A percentile compares a stretch with the other conserved stretches of the same genome.
Evolutionary conservation across 345 rosid species (phyloP).

Genomic region (Hirschfeldia incana): DNA sequence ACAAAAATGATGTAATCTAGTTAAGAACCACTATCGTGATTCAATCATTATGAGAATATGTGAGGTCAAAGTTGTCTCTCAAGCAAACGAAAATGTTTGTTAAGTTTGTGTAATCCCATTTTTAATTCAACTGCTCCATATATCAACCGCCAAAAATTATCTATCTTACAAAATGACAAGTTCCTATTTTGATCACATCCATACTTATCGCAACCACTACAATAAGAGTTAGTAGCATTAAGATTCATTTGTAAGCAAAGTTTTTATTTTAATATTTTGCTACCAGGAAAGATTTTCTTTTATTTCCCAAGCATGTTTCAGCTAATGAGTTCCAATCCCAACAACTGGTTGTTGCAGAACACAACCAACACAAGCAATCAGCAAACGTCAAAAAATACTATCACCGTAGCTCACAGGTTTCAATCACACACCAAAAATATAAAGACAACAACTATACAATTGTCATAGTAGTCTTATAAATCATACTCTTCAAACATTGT

Average conservation of each 20-base stretch:
- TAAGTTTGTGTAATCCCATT: background rate
- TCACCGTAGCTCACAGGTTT: slow-evolving; percentile 28
- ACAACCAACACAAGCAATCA: slow-evolving; percentile 40
- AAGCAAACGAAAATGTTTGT: background rate
- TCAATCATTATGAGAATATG: background rate
- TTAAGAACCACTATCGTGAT: background rate
- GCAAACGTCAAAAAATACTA: slow-evolving; percentile 7
- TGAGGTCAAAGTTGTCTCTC: background rate
- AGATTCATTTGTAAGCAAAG: slow-evolving; percentile 29
- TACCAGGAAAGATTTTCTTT: background rate
- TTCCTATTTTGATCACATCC: background rate
- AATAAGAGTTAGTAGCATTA: background rate
- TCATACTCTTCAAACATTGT: slow-evolving; percentile 14
- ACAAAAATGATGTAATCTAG: background rate
- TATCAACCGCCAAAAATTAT: background rate
- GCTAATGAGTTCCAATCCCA: slow-evolving; percentile 40
- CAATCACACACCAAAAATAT: slow-evolving; percentile 40
- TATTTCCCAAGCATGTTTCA: slow-evolving; percentile 15
- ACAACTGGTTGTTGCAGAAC: slow-evolving; percentile 39
- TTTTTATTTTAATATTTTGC: slow-evolving; percentile 3
- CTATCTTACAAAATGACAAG: background rate
- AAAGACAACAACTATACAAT: slow-evolving; percentile 16
- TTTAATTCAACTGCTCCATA: slow-evolving; percentile 8
- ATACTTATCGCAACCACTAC: background rate
- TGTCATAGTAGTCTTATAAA: slow-evolving; percentile 20